Evolutionary conservation across 2,329 filamentous ascomycete genomes (phyloP).

Genomic region (Tolypocladium amazonense): DNA sequence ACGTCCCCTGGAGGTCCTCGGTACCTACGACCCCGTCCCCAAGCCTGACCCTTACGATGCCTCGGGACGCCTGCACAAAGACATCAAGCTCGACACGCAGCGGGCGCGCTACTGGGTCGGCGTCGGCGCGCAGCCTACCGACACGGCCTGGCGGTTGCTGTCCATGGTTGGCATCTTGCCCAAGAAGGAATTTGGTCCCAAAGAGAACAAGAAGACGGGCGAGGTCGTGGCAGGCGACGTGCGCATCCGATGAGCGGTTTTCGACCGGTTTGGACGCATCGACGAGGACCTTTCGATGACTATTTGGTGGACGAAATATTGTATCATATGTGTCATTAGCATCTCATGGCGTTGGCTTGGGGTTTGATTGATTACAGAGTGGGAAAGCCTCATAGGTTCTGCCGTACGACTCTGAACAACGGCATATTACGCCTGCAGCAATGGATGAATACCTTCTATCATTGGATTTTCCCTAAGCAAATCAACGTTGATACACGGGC

Average conservation of each 20-base stretch:
- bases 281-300: neutral
- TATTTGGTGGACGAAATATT: neutral
- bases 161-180: slow-evolving; percentile 54
- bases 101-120: slow-evolving; percentile 93
- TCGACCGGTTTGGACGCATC: neutral
- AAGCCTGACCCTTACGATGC: slow-evolving; percentile 48
- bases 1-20: slow-evolving; percentile 87
- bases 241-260: slow-evolving; percentile 14
- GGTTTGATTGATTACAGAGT: neutral
- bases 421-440: neutral
- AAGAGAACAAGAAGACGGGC: slow-evolving; percentile 12
- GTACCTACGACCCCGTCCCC: slow-evolving; percentile 61
- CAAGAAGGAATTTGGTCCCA: slow-evolving; percentile 25
- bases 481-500: too few species aligned
- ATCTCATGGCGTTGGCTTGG: slow-evolving; percentile 17
- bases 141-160: slow-evolving; percentile 78
- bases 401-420: neutral
- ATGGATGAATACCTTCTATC: neutral
- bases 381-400: too few species aligned
- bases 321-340: slow-evolving; percentile 17
- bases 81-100: slow-evolving; percentile 73
- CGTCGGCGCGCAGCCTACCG: slow-evolving; percentile 88
- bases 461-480: neutral
- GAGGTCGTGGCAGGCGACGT: slow-evolving; percentile 16
- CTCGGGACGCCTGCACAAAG: slow-evolving; percentile 70